Base-by-base conservation (phyloP, 2,329 filamentous ascomycete species). In the Lachnellula occidentalis region DNA sequence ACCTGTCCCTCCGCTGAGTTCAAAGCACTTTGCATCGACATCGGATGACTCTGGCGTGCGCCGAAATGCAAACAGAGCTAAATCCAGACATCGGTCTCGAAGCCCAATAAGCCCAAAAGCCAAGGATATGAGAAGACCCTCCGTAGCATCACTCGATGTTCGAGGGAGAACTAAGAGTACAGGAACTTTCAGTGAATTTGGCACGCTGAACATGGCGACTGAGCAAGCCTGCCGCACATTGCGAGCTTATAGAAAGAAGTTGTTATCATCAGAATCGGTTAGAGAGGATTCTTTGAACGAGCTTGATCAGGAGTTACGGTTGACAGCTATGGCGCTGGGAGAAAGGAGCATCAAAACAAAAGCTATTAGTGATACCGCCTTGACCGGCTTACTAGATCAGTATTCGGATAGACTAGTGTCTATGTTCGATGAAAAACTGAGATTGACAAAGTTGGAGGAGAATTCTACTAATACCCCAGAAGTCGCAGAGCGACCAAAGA, bases 361-460 rank as follows among this genome's bases (percentile, higher is more conserved):
- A 64, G 67, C 75, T 1, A 75, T 83, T 67, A 81, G 77, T 59
- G 82, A 85, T 64, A 78, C 76, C 17, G 74, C 81, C 48, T 71
- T 87, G 34, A 80, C 77, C 41, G 85, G 83, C 48, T 71, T 91
- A 45, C 73, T 92, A 7, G 88, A 90, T 61, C 82, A 89, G 70
- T 90, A 90, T 64, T 88, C 86, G 2, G 86, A 90, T 64, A 78
- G 83, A 56, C 73, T 92, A 47, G 82, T 90, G 5, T 81, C 77
- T 45, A 77, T 90, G 70, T 76, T 92, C 45, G 87, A 91, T 60
- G 84, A 90, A 69, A 88, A 87, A 68, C 76, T 90, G 49, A 73
- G 78, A 46, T 70, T 83, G 34, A 76, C 60, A 21, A 60, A 58
- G 50, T 43, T 60, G 27, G 60, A 60, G 6, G 43, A 46, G 22